Evolutionary conservation across 2,329 filamentous ascomycete genomes (phyloP).

Genomic region (Eutypella sp.): DNA sequence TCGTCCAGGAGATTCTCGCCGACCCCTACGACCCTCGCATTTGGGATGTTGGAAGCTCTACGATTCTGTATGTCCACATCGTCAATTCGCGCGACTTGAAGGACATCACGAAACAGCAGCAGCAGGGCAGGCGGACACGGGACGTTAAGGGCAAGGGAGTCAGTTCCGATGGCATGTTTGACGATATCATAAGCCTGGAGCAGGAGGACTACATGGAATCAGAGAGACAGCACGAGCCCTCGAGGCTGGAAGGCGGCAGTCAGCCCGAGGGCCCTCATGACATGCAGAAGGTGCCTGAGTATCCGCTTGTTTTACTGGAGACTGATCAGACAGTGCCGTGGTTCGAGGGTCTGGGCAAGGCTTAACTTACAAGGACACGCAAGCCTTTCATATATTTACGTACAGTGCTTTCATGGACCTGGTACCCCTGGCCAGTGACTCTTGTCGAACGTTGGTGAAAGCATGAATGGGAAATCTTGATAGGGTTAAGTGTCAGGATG

Average conservation of each 20-base stretch:
- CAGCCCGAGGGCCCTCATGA: neutral
- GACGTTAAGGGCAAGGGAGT: neutral
- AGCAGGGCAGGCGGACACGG: neutral
- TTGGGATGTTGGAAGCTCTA: neutral
- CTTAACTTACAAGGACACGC: no score
- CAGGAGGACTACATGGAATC: neutral
- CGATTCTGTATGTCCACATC: neutral
- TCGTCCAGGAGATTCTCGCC: neutral
- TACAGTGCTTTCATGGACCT: no score
- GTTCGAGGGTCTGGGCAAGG: neutral
- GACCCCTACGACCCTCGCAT: neutral
- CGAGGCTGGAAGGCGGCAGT: neutral
- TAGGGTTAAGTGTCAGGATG: no score
- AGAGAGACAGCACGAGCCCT: neutral
- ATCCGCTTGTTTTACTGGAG: neutral
- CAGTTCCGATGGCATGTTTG: neutral
- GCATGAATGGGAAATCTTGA: no score
- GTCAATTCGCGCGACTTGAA: neutral
- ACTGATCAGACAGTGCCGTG: neutral
- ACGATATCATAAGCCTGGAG: neutral
- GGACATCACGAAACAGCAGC: neutral
- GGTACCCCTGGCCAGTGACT: no score
- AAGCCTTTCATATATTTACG: no score
- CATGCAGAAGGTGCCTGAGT: neutral
- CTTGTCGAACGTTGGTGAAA: no score